Conservation (phyloP, 2,329 filamentous ascomycete genomes). For the Plenodomus tracheiphilus region DNA sequence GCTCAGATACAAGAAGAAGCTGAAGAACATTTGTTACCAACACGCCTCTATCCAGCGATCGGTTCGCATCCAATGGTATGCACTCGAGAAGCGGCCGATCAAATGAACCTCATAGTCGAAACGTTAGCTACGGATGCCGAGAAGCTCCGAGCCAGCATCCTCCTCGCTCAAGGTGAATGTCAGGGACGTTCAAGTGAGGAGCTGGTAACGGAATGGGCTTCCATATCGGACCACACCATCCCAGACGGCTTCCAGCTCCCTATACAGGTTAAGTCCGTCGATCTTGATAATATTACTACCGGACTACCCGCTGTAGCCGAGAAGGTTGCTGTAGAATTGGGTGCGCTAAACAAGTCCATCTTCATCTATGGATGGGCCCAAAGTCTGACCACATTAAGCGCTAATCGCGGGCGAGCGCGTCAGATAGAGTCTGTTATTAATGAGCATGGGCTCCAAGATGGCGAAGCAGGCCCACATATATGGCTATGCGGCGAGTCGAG, state of each 20-base stretch:
- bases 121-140: slow-evolving; percentile 45
- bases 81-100: slow-evolving; percentile 65
- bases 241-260: slow-evolving; percentile 63
- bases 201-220: slow-evolving; percentile 27
- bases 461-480: slow-evolving; percentile 62
- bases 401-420: slow-evolving; percentile 69
- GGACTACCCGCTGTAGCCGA: slow-evolving; percentile 52
- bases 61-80: slow-evolving; percentile 62
- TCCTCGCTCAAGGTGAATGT: slow-evolving; percentile 55
- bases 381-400: slow-evolving; percentile 68
- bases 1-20: slow-evolving; percentile 68
- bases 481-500: slow-evolving; percentile 68
- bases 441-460: slow-evolving; percentile 52
- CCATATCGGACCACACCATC: slow-evolving; percentile 59
- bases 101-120: slow-evolving; percentile 57
- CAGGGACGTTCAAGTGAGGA: slow-evolving; percentile 10
- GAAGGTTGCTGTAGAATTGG: slow-evolving; percentile 54
- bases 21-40: slow-evolving; percentile 62
- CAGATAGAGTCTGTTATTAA: slow-evolving; percentile 65
- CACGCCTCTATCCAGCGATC: slow-evolving; percentile 66
- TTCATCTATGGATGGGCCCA: slow-evolving; percentile 73
- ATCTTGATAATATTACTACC: slow-evolving; percentile 41
- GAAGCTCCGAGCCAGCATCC: slow-evolving; percentile 59
- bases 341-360: slow-evolving; percentile 67
- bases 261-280: slow-evolving; percentile 56